Percentiles rank a stretch among this genome's conserved stretches.
Evolutionary conservation across 352 stramenopile species (phyloP).

Genomic region (Pythium aristosporum): DNA sequence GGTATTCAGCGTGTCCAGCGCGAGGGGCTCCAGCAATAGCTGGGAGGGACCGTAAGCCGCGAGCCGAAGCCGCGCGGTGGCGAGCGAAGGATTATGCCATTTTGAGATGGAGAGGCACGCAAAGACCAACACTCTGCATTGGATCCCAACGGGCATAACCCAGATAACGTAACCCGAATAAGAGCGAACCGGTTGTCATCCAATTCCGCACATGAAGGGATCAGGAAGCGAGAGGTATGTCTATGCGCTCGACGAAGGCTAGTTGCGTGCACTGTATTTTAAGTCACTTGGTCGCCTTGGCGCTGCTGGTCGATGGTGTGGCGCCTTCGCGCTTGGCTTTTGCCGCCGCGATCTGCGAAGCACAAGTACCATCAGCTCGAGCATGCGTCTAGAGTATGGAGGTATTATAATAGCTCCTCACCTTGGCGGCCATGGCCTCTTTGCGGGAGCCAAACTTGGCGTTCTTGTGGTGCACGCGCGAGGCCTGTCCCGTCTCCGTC

Average conservation of each 20-base stretch:
- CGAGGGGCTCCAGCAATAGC: not conserved
- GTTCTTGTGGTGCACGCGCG: slow-evolving; percentile 82
- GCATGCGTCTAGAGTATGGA: no score
- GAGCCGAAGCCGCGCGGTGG: slow-evolving; percentile 9
- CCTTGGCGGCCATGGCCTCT: slow-evolving; percentile 81
- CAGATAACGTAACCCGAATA: not conserved
- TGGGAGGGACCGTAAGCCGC: not conserved
- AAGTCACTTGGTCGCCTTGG: slow-evolving; percentile 1
- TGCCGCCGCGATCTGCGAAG: slow-evolving; percentile 62
- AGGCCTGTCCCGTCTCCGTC: slow-evolving; percentile 62
- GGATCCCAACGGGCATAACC: not conserved
- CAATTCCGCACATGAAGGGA: no score
- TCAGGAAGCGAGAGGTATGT: no score
- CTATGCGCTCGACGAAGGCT: not conserved
- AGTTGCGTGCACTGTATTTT: not conserved
- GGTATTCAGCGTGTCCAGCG: not conserved
- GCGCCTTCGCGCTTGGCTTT: slow-evolving; percentile 65
- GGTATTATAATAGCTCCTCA: no score
- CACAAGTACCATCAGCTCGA: no score
- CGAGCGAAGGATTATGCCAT: slow-evolving; percentile 12
- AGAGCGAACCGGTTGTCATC: not conserved
- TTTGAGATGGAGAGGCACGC: not conserved
- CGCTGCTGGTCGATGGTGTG: not conserved
- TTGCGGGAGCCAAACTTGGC: slow-evolving; percentile 80
- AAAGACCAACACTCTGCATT: not conserved